Conservation (phyloP, 1,284 basidiomycete species). For the Trichosporon sp. region DNA sequence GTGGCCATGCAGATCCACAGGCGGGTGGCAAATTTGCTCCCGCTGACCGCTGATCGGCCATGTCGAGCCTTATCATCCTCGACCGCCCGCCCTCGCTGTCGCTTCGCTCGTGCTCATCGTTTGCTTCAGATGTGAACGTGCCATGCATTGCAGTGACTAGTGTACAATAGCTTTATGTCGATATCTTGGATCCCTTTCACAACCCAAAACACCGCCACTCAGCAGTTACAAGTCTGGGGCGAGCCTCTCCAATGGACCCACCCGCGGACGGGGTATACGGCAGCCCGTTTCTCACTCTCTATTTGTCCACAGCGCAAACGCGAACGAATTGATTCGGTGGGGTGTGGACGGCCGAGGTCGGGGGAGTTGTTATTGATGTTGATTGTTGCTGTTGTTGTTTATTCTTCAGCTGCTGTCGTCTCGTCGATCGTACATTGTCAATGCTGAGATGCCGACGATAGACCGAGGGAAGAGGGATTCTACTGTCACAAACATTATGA, state of each 20-base stretch:
- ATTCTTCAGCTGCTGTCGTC: slow-evolving; percentile 1
- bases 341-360: slow-evolving; percentile 1
- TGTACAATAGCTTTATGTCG: slow-evolving; percentile 19
- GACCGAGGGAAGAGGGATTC: slow-evolving; percentile 18
- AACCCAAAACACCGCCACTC: slow-evolving; percentile 4
- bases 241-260: slow-evolving; percentile 3
- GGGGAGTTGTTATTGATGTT: slow-evolving; percentile 4
- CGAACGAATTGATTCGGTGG: neutral
- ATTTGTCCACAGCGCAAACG: neutral
- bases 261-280: slow-evolving; percentile 3
- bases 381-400: slow-evolving; percentile 1
- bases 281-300: slow-evolving; percentile 5
- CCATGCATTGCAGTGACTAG: slow-evolving; percentile 30
- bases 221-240: neutral
- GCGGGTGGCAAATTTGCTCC: neutral
- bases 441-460: slow-evolving; percentile 2
- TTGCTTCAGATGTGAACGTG: slow-evolving; percentile 19
- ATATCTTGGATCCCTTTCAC: slow-evolving; percentile 9
- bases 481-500: slow-evolving; percentile 27
- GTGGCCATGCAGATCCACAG: neutral
- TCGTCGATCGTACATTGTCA: slow-evolving; percentile 4
- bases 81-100: neutral
- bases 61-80: neutral
- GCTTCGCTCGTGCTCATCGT: neutral
- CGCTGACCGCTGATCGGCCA: neutral